Base-by-base conservation (phyloP, 352 stramenopile species). In the Phytophthora meadii region DNA sequence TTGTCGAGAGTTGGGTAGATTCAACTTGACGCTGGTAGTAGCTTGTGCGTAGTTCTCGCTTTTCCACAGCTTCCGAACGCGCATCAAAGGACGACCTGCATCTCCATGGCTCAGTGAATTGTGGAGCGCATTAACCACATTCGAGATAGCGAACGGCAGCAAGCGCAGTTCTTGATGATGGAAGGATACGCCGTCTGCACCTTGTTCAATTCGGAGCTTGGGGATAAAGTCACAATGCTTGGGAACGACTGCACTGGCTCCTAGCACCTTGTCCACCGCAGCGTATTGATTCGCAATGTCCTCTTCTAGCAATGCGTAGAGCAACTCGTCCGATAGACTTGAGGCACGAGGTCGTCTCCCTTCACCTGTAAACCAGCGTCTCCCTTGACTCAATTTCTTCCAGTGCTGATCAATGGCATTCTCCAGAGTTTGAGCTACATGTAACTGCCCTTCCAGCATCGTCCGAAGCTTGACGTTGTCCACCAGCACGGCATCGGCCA, bases 121-220 rank as follows among this genome's bases (percentile, higher is more conserved):
- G 0, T 52, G 48, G n/a, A 54, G 14, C 1, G 65, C 59, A 3
- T 47, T 48, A 28, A 54, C 11, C 8, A 70, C 53, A 15, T 15
- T 62, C 15, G 34, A 44, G 14, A 46, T 22, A 12, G 63, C 11
- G 47, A 79, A 75, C 19, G 68, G 72, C 11, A 75, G 44, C 1
- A 66, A 28, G 7, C 65, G 47, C 6, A 37, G 27, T 8, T 63
- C 60, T 12, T 32, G 5, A 7, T 45, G 39, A 4, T 30, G 39
- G 28, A 65, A 65, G 2, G 48, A 59, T n/a, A 47, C 19, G 4
- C 48, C 57, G 10, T 52, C 15, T 15, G 1, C 17, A 11, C 10
- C 28, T 14, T 58, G 25, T 30, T 59, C 7, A 22, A 46, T 32
- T 6, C 30, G 47, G 6, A 59, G 12, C 8, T 39, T 51, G 25